phyloP scores from a whole-genome alignment of 2,329 filamentous ascomycete genomes.

The Chaetomium sp. region DNA sequence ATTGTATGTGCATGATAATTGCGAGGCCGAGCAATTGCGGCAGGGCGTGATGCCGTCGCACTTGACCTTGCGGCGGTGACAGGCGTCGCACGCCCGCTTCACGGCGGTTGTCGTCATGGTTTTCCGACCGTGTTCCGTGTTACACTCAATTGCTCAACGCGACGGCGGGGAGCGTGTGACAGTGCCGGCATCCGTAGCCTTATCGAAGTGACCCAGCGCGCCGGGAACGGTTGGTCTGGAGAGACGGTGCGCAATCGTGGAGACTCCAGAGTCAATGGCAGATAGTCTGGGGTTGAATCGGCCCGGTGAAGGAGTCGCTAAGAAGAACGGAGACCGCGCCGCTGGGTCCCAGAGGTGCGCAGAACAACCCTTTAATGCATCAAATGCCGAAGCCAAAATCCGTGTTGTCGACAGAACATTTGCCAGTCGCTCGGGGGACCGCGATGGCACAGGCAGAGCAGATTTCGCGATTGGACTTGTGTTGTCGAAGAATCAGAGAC shows the following conservation, averaged over 20 bases:
- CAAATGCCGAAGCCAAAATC: not conserved
- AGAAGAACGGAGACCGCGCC: conserved; percentile 12
- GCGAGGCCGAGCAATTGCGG: conserved; percentile 61
- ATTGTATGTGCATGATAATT: conserved; percentile 66
- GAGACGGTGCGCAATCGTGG: conserved; percentile 23
- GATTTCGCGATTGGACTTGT: not conserved
- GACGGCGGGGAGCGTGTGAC: conserved; percentile 18
- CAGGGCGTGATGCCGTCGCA: conserved; percentile 66
- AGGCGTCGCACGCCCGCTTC: conserved; percentile 64
- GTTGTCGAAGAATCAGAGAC: not conserved
- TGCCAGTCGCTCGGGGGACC: not conserved
- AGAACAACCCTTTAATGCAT: conserved; percentile 1
- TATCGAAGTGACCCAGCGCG: conserved; percentile 15
- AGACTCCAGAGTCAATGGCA: conserved; percentile 24
- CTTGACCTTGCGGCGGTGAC: conserved; percentile 68
- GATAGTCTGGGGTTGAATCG: conserved; percentile 25
- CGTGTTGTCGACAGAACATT: not conserved
- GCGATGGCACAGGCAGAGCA: not conserved
- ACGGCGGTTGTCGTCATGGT: conserved; percentile 47
- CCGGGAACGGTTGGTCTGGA: conserved; percentile 13
- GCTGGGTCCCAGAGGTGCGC: not conserved
- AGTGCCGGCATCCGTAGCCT: conserved; percentile 20
- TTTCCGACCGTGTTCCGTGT: conserved; percentile 8
- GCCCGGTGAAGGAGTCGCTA: conserved; percentile 20
- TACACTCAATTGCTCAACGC: conserved; percentile 14